Conservation (phyloP, 768 basidiomycete genomes). For the Pleurotus sapidus region DNA sequence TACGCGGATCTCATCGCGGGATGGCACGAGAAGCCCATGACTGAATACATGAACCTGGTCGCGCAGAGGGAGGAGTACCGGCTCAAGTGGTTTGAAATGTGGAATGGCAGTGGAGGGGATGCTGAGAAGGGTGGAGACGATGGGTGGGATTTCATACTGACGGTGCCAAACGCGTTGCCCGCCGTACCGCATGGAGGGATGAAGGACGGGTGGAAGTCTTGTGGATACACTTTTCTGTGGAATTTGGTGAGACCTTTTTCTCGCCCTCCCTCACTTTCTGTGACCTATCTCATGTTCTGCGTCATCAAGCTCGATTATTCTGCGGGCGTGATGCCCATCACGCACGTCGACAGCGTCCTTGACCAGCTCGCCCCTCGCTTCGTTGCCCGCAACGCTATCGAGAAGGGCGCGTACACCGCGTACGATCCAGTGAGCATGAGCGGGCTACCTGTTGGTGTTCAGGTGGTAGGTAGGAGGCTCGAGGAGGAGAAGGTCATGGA, state of each 20-base stretch:
- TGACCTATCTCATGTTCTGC: background rate
- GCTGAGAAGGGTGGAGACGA: conserved; percentile 28
- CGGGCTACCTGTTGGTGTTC: conserved; percentile 59
- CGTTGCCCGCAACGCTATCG: conserved; percentile 38
- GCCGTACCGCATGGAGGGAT: conserved; percentile 53
- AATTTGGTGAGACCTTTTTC: conserved; percentile 42
- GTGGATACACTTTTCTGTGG: conserved; percentile 61
- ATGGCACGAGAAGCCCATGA: conserved; percentile 39
- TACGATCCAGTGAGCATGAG: conserved; percentile 54
- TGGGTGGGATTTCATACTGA: conserved; percentile 57
- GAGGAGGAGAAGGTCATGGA: conserved; percentile 65
- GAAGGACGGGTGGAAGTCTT: conserved; percentile 48
- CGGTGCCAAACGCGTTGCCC: conserved; percentile 54
- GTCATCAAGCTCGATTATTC: conserved; percentile 39
- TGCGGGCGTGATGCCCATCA: conserved; percentile 59
- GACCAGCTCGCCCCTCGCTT: conserved; percentile 37
- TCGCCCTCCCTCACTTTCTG: background rate
- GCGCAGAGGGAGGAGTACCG: conserved; percentile 44
- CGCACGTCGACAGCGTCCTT: conserved; percentile 39
- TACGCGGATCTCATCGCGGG: conserved; percentile 53
- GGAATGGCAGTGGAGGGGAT: conserved; percentile 16
- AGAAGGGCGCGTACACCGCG: conserved; percentile 42
- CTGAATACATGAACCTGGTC: conserved; percentile 46
- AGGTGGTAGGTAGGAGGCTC: conserved; percentile 54
- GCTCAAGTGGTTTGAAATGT: conserved; percentile 43